phyloP scores from a whole-genome alignment of 441 rosid species.

The Bruguiera hainesii region DNA sequence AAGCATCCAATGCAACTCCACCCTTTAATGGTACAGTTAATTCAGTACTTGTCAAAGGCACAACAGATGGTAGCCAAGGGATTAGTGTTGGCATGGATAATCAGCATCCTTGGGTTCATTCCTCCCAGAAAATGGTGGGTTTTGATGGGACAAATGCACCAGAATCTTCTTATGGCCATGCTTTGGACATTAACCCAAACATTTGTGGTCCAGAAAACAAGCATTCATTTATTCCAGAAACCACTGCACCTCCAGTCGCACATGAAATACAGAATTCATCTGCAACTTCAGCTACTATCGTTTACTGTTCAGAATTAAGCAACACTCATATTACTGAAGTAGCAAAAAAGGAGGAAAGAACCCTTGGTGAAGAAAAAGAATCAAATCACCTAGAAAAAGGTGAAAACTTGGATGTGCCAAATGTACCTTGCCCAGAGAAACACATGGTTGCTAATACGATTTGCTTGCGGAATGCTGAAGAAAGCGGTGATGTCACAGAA shows the following conservation, averaged over 20 bases:
- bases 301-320: constrained; percentile 29
- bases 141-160: constrained; percentile 47
- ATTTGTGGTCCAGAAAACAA: constrained; percentile 36
- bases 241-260: constrained; percentile 32
- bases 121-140: constrained; percentile 50
- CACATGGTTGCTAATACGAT: constrained; percentile 22
- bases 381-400: constrained; percentile 29
- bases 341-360: constrained; percentile 33
- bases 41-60: constrained; percentile 41
- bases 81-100: constrained; percentile 45
- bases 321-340: constrained; percentile 25
- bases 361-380: constrained; percentile 40
- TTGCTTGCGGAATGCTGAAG: constrained; percentile 26
- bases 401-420: constrained; percentile 29
- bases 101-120: constrained; percentile 51
- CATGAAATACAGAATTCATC: constrained; percentile 34
- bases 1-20: constrained; percentile 41
- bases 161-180: constrained; percentile 42
- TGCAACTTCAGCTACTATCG: constrained; percentile 27
- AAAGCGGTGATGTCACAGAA: constrained; percentile 25
- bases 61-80: constrained; percentile 50
- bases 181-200: constrained; percentile 30
- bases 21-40: constrained; percentile 56
- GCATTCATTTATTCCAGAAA: constrained; percentile 34
- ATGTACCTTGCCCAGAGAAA: constrained; percentile 25